These are phyloP conservation scores for Trypanosoma scelopori DNA, from an alignment of 208 protist genomes.

Conservation along the genomic window DNA sequence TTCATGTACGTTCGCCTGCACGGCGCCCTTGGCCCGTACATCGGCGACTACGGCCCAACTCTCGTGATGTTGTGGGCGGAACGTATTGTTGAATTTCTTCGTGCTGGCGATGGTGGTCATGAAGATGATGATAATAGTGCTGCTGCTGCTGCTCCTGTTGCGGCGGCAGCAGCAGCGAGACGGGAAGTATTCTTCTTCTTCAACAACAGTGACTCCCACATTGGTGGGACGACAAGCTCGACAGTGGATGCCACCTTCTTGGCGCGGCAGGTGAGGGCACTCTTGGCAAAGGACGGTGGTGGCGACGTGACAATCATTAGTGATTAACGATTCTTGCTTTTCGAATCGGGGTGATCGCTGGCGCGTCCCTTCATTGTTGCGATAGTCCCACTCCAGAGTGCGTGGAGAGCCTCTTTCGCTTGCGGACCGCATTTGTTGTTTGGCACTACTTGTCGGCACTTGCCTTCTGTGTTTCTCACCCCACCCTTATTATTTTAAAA, in stretches of 20 bases:
- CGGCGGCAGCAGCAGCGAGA: background rate
- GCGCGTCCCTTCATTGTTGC: background rate
- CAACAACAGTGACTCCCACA: constrained; percentile 82
- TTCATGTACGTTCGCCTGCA: constrained; percentile 82
- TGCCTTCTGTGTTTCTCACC: background rate
- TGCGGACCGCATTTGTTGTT: background rate
- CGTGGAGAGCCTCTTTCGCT: too few relatives aligned
- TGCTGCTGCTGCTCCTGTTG: too few relatives aligned
- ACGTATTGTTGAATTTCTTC: constrained; percentile 45
- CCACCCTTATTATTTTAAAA: too few relatives aligned
- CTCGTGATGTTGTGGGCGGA: constrained; percentile 65
- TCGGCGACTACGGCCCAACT: constrained; percentile 70
- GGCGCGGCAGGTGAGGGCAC: constrained; percentile 31
- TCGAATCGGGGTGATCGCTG: background rate
- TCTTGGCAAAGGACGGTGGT: constrained; percentile 20
- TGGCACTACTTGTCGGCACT: too few relatives aligned
- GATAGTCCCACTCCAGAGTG: background rate
- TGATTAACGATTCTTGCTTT: constrained; percentile 8
- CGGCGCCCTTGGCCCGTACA: constrained; percentile 42
- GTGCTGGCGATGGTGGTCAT: background rate
- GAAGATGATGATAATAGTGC: background rate
- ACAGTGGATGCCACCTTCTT: constrained; percentile 73
- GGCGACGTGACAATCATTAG: constrained; percentile 12
- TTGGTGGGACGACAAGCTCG: constrained; percentile 66
- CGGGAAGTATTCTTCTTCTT: constrained; percentile 76